Percentiles rank a stretch among this genome's conserved stretches.
These are phyloP conservation scores for Umbelopsis vinacea DNA, from an alignment of 192 early-diverging fungal species.

Conservation along the genomic window DNA sequence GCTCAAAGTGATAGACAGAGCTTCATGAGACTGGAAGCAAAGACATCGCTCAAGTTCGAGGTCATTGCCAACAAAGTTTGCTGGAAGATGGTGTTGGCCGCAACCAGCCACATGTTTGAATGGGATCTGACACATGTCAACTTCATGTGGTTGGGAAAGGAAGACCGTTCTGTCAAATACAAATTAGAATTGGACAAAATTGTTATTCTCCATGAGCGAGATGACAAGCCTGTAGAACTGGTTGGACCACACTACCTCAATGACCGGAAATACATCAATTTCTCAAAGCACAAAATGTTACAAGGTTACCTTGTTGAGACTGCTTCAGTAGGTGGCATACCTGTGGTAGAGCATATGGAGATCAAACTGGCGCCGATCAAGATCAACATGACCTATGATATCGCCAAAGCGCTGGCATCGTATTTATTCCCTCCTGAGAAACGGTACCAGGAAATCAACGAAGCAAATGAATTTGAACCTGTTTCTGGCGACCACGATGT, in stretches of 20 bases:
- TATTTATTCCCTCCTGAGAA: constrained; percentile 73
- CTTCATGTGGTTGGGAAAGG: constrained; percentile 68
- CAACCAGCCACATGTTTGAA: constrained; percentile 63
- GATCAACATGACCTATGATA: constrained; percentile 79
- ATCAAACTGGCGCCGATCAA: constrained; percentile 76
- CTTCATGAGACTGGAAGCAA: constrained; percentile 52
- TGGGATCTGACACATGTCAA: constrained; percentile 60
- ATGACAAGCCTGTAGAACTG: constrained; percentile 66
- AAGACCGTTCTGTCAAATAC: constrained; percentile 70
- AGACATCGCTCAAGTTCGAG: constrained; percentile 52
- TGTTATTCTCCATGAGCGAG: constrained; percentile 23
- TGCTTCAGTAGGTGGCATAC: constrained; percentile 84
- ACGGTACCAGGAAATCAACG: constrained; percentile 13
- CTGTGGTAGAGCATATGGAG: constrained; percentile 85
- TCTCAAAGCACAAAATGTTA: constrained; percentile 79
- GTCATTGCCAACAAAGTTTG: constrained; percentile 57
- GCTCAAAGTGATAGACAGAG: constrained; percentile 54
- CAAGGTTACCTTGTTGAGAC: constrained; percentile 74
- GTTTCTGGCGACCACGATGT: not conserved
- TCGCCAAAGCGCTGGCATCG: constrained; percentile 70
- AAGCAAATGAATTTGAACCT: not conserved
- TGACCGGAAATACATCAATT: constrained; percentile 59
- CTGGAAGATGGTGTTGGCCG: constrained; percentile 71
- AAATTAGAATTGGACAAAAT: constrained; percentile 73
- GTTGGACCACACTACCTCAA: constrained; percentile 52